Evolutionary conservation across 306 rosid genomes (phyloP), one percentile per base, ranked within the genome.

Genomic region (Corylus americana): DNA sequence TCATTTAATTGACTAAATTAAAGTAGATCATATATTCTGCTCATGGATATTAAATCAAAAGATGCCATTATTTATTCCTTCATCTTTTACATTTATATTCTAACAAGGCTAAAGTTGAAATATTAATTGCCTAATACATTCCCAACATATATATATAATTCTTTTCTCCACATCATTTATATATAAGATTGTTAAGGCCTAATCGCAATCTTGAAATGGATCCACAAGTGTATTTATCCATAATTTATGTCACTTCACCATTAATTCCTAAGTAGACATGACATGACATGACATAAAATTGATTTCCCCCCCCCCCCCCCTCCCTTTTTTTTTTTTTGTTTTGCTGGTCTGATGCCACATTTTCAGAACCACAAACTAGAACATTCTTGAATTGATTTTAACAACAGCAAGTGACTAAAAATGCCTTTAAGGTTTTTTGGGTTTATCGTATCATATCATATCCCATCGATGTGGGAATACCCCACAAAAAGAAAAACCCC

Each of bases 401-500:
- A 70, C 67, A 17, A 39, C 13, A 71, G n/a, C 71, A 86, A 80
- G 77, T 71, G 45, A 55, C 77, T 70, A 81, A 78, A 78, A 83
- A 2, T 42, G 20, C 42, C 79, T 80, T 75, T 83, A 80, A 78
- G 71, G n/a, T 20, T 71, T 37, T 39, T 39, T 20, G 11, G 25
- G 47, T 68, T 31, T 14, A 18, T 75, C 76, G 61, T n/a, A 22
- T 75, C 76, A 68, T n/a, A 22, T 8, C 59, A 82, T 79, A 73
- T 81, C 73, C 79, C 79, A 86, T 82, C 80, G 82, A 87, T 84
- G 44, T 39, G 44, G 44, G 83, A 84, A 87, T 39, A 55, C 59
- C 77, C 42, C 78, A 83, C 82, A 57, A 39, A 39, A 35, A 67
- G 71, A 67, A 39, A 67, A 63, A 66, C 66, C 35, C 35, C 35